Evolutionary conservation across 192 early-diverging fungal species (phyloP).

Genomic region (Dissophora ornata): DNA sequence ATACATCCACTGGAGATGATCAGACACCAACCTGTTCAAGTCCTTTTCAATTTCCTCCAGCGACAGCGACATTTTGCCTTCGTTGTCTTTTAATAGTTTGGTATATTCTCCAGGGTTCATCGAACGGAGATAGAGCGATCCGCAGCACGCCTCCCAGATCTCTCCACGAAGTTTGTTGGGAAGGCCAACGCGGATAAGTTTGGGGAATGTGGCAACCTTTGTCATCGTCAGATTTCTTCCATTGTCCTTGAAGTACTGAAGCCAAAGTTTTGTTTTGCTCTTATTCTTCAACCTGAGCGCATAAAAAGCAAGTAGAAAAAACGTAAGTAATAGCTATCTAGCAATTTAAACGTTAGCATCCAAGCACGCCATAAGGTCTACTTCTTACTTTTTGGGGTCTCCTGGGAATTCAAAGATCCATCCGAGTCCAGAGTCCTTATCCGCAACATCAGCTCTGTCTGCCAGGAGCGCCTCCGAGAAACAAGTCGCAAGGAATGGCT

Average conservation of each 20-base stretch:
- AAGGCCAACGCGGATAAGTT: constrained; percentile 90
- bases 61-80: constrained; percentile 78
- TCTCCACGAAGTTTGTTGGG: constrained; percentile 91
- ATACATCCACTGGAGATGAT: no score
- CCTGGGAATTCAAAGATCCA: constrained; percentile 78
- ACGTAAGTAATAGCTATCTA: no score
- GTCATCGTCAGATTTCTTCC: constrained; percentile 91
- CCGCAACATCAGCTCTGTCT: constrained; percentile 61
- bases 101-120: constrained; percentile 89
- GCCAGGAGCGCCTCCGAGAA: constrained; percentile 81
- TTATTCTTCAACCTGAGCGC: constrained; percentile 71
- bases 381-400: constrained; percentile 72
- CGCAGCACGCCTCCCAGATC: constrained; percentile 93
- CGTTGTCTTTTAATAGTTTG: constrained; percentile 73
- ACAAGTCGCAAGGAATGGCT: constrained; percentile 81
- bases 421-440: constrained; percentile 71
- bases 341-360: no score
- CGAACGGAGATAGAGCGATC: constrained; percentile 87
- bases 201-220: constrained; percentile 83
- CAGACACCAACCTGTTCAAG: constrained; percentile 71
- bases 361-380: no score
- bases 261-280: constrained; percentile 81
- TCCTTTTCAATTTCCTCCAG: constrained; percentile 98
- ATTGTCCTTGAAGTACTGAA: constrained; percentile 74
- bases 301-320: no score